phyloP scores from a whole-genome alignment of 2,329 filamentous ascomycete genomes.

The Aspergillus caelatus region DNA sequence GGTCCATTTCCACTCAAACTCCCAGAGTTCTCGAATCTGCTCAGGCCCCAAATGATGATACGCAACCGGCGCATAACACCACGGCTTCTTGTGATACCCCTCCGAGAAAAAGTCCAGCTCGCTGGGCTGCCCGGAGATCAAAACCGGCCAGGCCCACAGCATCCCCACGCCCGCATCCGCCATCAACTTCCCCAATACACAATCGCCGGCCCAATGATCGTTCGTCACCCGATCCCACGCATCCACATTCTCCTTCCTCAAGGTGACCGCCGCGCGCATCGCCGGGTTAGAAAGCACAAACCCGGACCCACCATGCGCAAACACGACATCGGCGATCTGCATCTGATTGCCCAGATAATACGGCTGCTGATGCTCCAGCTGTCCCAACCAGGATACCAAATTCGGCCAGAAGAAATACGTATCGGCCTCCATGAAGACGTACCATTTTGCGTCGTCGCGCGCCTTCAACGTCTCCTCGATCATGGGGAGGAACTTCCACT shows the following conservation, averaged over 20 bases:
- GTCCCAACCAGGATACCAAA: conserved; percentile 54
- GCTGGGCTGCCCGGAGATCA: conserved; percentile 42
- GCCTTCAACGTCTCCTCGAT: conserved; percentile 49
- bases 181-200: conserved; percentile 50
- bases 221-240: conserved; percentile 48
- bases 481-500: conserved; percentile 61
- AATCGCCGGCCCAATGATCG: conserved; percentile 51
- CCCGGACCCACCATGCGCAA: conserved; percentile 55
- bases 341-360: conserved; percentile 59
- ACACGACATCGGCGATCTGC: conserved; percentile 50
- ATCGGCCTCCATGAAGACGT: conserved; percentile 60
- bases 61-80: conserved; percentile 53
- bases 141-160: conserved; percentile 50
- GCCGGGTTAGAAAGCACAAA: conserved; percentile 54
- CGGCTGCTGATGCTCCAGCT: conserved; percentile 48
- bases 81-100: conserved; percentile 41
- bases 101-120: conserved; percentile 44
- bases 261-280: conserved; percentile 41
- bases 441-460: conserved; percentile 56
- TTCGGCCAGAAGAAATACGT: conserved; percentile 59
- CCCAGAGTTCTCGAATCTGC: conserved; percentile 46
- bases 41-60: conserved; percentile 52
- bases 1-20: conserved; percentile 37
- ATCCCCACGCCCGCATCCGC: conserved; percentile 46
- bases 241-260: conserved; percentile 41